These are phyloP conservation scores for Ceratobasidium sp. DNA, from an alignment of 1,284 basidiomycete species.

Conservation along the genomic window DNA sequence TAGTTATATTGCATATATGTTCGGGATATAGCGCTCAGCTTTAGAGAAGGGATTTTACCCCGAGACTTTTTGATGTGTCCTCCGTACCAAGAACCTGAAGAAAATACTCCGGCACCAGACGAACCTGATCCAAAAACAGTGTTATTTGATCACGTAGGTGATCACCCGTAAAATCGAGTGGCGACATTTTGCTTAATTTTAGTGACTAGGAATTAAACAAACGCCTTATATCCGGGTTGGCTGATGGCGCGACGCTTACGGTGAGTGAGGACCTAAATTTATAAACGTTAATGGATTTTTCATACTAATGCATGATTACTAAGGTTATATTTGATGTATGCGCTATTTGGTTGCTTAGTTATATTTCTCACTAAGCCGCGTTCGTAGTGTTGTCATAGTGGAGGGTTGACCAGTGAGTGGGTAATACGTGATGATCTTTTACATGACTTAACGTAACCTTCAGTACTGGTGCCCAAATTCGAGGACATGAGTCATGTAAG, in stretches of 20 bases:
- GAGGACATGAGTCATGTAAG: conserved; percentile 13
- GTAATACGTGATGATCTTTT: no score
- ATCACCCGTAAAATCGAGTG: neutral
- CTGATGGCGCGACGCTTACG: conserved; percentile 24
- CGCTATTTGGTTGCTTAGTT: neutral
- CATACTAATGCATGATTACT: neutral
- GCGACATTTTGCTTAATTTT: neutral
- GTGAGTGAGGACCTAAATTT: neutral
- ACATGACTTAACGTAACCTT: neutral
- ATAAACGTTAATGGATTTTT: neutral
- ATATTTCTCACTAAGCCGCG: neutral
- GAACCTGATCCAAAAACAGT: conserved; percentile 14
- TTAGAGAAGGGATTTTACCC: conserved; percentile 8
- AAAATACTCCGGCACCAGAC: neutral
- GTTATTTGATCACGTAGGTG: conserved; percentile 15
- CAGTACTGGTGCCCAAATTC: conserved; percentile 3
- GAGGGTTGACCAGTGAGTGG: conserved; percentile 19
- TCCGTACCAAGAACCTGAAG: neutral
- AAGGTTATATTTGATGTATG: conserved; percentile 41
- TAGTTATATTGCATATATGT: neutral
- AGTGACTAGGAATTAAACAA: conserved; percentile 16
- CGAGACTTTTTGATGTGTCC: conserved; percentile 4
- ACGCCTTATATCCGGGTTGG: neutral
- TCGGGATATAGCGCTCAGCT: neutral
- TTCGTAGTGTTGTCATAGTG: conserved; percentile 32